phyloP scores from a whole-genome alignment of 2,329 filamentous ascomycete species.

The Colletotrichum trifolii region DNA sequence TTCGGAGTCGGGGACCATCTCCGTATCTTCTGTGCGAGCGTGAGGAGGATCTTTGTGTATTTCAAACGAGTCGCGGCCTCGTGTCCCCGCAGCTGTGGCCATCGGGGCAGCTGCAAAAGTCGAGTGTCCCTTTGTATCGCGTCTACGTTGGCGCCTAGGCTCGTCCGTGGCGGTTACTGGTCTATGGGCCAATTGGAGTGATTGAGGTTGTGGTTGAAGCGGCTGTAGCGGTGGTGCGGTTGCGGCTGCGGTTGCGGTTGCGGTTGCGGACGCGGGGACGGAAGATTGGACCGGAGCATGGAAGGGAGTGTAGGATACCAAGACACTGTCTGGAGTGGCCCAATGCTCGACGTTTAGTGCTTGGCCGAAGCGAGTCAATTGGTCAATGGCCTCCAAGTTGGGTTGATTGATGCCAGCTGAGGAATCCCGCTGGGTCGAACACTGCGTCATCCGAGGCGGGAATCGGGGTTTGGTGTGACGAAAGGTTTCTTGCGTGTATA shows the following conservation, averaged over 20 bases:
- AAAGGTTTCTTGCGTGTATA: too few species aligned
- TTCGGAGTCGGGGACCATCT: conserved; percentile 59
- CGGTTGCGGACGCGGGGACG: conserved; percentile 1
- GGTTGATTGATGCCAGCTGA: conserved; percentile 33
- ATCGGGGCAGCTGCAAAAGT: conserved; percentile 7
- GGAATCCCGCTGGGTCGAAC: conserved; percentile 34
- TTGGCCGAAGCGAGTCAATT: conserved; percentile 34
- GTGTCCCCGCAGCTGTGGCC: conserved; percentile 35
- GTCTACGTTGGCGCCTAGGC: not conserved
- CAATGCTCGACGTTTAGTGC: conserved; percentile 34
- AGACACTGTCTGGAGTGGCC: conserved; percentile 31
- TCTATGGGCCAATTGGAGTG: conserved; percentile 30
- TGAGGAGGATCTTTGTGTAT: conserved; percentile 61
- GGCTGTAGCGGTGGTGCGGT: not conserved
- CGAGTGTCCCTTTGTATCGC: not conserved
- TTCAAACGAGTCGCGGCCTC: conserved; percentile 53
- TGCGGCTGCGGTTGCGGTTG: conserved; percentile 7
- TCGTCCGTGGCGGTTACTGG: conserved; percentile 29
- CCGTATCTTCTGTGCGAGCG: conserved; percentile 57
- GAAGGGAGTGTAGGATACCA: conserved; percentile 27
- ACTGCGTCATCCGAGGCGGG: conserved; percentile 36
- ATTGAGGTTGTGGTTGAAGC: conserved; percentile 3
- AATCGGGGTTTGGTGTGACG: not conserved
- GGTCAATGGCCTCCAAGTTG: conserved; percentile 33
- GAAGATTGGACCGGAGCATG: conserved; percentile 22